Conservation (phyloP, 2,329 filamentous ascomycete genomes). For the Fusarium nurragi region DNA sequence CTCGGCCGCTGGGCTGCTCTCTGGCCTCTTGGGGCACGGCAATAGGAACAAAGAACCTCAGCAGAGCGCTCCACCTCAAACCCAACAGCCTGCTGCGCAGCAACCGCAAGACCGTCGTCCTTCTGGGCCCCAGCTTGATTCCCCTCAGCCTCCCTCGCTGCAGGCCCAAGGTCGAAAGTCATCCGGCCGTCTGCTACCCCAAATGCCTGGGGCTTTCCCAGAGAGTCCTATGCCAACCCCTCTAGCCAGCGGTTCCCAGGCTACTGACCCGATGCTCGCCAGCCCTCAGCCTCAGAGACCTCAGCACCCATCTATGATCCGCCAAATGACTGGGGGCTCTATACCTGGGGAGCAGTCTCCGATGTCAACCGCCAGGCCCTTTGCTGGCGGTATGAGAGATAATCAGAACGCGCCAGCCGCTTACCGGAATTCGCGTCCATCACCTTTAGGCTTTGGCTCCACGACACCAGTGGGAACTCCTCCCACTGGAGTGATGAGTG, state of each 20-base stretch:
- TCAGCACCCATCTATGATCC: slow-evolving; percentile 21
- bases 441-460: slow-evolving; percentile 28
- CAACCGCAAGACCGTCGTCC: slow-evolving; percentile 13
- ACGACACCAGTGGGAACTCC: slow-evolving; percentile 31
- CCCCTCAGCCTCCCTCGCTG: slow-evolving; percentile 1
- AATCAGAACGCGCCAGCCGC: slow-evolving; percentile 19
- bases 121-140: slow-evolving; percentile 12
- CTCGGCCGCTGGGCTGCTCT: slow-evolving; percentile 46
- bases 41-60: slow-evolving; percentile 34
- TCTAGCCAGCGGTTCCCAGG: background rate
- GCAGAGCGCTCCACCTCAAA: slow-evolving; percentile 9
- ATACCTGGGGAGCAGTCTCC: slow-evolving; percentile 33
- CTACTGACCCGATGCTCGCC: slow-evolving; percentile 15
- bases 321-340: slow-evolving; percentile 27
- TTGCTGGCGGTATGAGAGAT: slow-evolving; percentile 15
- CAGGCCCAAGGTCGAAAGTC: slow-evolving; percentile 14
- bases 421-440: slow-evolving; percentile 28
- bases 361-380: slow-evolving; percentile 16
- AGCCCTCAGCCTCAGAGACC: slow-evolving; percentile 37
- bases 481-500: slow-evolving; percentile 9
- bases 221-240: slow-evolving; percentile 10
- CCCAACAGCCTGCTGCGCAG: slow-evolving; percentile 26
- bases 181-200: slow-evolving; percentile 14
- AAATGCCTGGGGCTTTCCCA: slow-evolving; percentile 13
- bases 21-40: slow-evolving; percentile 44